A percentile compares a stretch with the other conserved stretches of the same genome.
Evolutionary conservation across 2,329 filamentous ascomycete species (phyloP).

Genomic region (Trichoderma endophyticum): DNA sequence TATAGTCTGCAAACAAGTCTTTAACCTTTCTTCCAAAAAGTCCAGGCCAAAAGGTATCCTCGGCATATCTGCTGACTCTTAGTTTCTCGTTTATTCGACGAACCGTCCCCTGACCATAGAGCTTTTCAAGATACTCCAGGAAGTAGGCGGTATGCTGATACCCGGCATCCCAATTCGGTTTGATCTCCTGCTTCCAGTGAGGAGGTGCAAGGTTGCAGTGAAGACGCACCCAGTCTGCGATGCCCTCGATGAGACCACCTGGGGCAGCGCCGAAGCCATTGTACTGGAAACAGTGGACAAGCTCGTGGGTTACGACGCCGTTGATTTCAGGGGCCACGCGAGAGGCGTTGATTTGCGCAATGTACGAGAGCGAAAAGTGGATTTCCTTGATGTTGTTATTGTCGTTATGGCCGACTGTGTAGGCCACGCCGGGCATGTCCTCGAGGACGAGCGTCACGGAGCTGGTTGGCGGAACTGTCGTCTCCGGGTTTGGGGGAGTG

Average conservation of each 20-base stretch:
- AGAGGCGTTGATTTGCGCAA: conserved; percentile 47
- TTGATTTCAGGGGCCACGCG: conserved; percentile 61
- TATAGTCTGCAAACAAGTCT: conserved; percentile 74
- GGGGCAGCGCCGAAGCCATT: conserved; percentile 61
- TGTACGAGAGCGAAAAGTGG: conserved; percentile 78
- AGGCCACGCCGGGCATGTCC: conserved; percentile 79
- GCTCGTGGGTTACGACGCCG: conserved; percentile 85
- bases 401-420: conserved; percentile 76
- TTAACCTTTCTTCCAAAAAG: conserved; percentile 65
- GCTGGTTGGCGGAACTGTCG: conserved; percentile 61
- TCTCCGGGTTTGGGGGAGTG: conserved; percentile 39
- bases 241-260: conserved; percentile 80
- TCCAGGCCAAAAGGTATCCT: conserved; percentile 63
- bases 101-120: conserved; percentile 58
- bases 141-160: conserved; percentile 94
- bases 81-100: conserved; percentile 66
- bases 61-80: conserved; percentile 59
- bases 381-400: conserved; percentile 91
- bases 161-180: conserved; percentile 75
- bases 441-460: conserved; percentile 82
- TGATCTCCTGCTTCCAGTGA: conserved; percentile 69
- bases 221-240: conserved; percentile 89
- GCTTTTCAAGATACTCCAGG: conserved; percentile 75
- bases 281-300: conserved; percentile 93
- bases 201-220: conserved; percentile 69